phyloP scores from a whole-genome alignment of 495 filamentous ascomycete species.

The Filosporella fistucella region DNA sequence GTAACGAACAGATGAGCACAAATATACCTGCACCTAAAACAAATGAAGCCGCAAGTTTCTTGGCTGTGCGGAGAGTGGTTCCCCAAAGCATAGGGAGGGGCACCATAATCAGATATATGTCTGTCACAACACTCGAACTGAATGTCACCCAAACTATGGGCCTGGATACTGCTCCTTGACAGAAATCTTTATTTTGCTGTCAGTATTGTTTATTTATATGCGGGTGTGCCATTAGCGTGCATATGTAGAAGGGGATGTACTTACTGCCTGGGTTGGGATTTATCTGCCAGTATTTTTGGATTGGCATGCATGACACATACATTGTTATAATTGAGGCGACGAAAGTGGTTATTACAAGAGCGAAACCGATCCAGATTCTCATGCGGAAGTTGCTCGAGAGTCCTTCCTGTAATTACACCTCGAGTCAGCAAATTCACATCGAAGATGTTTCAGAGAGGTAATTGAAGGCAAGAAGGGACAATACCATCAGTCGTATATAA shows the following conservation, averaged over 20 bases:
- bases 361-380: slow-evolving; percentile 50
- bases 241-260: slow-evolving; percentile 22
- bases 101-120: slow-evolving; percentile 48
- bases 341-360: slow-evolving; percentile 45
- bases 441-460: not conserved
- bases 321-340: slow-evolving; percentile 49
- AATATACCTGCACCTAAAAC: slow-evolving; percentile 47
- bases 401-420: slow-evolving; percentile 31
- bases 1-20: slow-evolving; percentile 40
- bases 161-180: slow-evolving; percentile 44
- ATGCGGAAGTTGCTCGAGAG: slow-evolving; percentile 37
- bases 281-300: slow-evolving; percentile 51
- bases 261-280: slow-evolving; percentile 49
- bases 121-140: slow-evolving; percentile 42
- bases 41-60: slow-evolving; percentile 42
- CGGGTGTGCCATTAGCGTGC: too few species aligned
- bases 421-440: not conserved
- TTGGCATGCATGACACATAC: slow-evolving; percentile 46
- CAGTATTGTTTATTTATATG: too few species aligned
- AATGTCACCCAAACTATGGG: slow-evolving; percentile 41
- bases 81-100: slow-evolving; percentile 51
- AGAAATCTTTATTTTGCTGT: too few species aligned
- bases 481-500: slow-evolving; percentile 57
- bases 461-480: slow-evolving; percentile 7
- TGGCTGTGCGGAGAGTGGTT: slow-evolving; percentile 35